Evolutionary conservation across 345 rosid genomes (phyloP), one percentile per base, ranked within the genome.

Genomic region (Bruguiera parviflora): DNA sequence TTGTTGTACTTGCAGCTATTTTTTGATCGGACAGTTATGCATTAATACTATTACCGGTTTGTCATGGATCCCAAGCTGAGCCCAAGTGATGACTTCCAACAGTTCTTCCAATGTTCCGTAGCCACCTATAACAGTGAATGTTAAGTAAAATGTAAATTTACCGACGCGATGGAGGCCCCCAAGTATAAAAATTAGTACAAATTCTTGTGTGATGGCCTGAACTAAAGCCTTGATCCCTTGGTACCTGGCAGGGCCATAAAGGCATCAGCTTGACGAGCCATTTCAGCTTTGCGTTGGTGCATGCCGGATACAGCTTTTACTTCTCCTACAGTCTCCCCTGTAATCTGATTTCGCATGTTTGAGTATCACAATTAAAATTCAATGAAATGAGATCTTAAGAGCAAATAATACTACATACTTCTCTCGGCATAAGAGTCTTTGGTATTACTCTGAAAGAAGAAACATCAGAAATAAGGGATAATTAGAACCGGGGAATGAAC

Each of bases 241-340:
- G 49, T 64, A 84, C 93, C 94, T 58, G 96, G 96, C 53, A 89
- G 73, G 65, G 92, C 89, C 49, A 89, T 81, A 71, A 89, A 89
- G 8, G 96, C 92, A 65, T 89, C 96, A 22, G 96, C 92, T 65
- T 87, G 92, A 32, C 89, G 88, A 56, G 96, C 86, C 96, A 89
- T 89, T 78, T 89, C 90, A 19, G 96, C 96, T 74, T 89, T 85
- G 39, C 92, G 73, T 69, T 87, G 96, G 78, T 87, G 96, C 96
- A 89, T 89, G 37, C 83, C 88, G 11, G 89, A 87, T 8, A 87
- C 96, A 0, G 89, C 79, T 71, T 73, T 85, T 13, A 89, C 89
- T 79, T 89, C 96, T 33, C 96, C 92, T 0, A 85, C 83, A 0
- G 89, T 68, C 68, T 85, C 92, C 57, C 96, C 96, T 1, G 90